A percentile compares a stretch with the other conserved stretches of the same genome.
phyloP scores from a whole-genome alignment of 768 basidiomycete species.

The Clitopilus passeckerianus region DNA sequence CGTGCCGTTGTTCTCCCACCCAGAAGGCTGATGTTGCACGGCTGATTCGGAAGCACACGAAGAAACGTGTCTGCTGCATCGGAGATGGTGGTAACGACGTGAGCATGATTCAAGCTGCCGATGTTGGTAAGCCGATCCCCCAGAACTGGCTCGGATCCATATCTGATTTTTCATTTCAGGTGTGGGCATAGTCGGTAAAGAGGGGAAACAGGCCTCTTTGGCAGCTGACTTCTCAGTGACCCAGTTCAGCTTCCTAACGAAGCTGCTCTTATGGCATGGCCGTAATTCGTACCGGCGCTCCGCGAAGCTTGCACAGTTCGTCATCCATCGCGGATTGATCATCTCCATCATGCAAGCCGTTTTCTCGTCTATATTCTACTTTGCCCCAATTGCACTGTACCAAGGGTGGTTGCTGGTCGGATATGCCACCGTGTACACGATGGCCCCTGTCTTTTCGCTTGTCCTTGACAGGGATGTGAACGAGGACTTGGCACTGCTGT shows the following conservation, averaged over 20 bases:
- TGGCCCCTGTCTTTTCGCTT: slow-evolving; percentile 97
- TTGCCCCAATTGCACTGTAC: slow-evolving; percentile 94
- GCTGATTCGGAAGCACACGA: slow-evolving; percentile 84
- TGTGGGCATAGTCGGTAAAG: slow-evolving; percentile 97
- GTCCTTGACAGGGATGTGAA: slow-evolving; percentile 95
- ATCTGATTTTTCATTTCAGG: slow-evolving; percentile 36
- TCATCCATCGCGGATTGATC: slow-evolving; percentile 95
- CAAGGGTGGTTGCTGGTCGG: slow-evolving; percentile 98
- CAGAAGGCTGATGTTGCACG: slow-evolving; percentile 98
- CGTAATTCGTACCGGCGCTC: slow-evolving; percentile 98
- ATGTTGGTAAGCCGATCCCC: slow-evolving; percentile 70
- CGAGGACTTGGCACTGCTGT: slow-evolving; percentile 90
- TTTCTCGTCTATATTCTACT: slow-evolving; percentile 89
- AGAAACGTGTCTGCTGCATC: slow-evolving; percentile 96
- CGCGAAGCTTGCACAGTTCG: slow-evolving; percentile 96
- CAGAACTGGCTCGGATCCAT: neutral
- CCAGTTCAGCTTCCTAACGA: slow-evolving; percentile 94
- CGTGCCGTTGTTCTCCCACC: slow-evolving; percentile 96
- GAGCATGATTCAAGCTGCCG: slow-evolving; percentile 99
- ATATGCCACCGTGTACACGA: slow-evolving; percentile 94
- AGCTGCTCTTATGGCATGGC: slow-evolving; percentile 97
- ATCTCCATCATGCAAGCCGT: slow-evolving; percentile 98
- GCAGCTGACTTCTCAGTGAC: slow-evolving; percentile 98
- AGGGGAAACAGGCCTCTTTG: slow-evolving; percentile 98
- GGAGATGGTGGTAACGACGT: slow-evolving; percentile 99